Conservation (phyloP, 2,329 filamentous ascomycete genomes). For the Chrysosporium keratinophilum region DNA sequence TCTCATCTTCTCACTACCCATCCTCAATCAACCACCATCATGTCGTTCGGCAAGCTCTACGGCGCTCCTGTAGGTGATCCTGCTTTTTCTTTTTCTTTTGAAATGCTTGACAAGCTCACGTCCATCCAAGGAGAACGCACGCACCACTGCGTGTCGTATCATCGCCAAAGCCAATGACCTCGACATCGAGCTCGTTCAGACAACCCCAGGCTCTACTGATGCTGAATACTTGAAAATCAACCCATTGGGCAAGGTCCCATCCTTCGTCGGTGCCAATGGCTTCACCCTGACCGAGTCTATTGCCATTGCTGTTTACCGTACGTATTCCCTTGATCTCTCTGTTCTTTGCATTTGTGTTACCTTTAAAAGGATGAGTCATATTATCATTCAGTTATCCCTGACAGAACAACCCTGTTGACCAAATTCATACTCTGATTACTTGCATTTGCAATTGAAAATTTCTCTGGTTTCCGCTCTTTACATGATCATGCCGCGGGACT, state of each 20-base stretch:
- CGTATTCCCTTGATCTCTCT: slow-evolving; percentile 37
- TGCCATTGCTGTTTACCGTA: slow-evolving; percentile 96
- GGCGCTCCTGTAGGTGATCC: slow-evolving; percentile 57
- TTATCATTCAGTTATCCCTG: slow-evolving; percentile 94
- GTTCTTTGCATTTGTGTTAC: slow-evolving; percentile 14
- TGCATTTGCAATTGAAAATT: slow-evolving; percentile 28
- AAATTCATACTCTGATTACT: slow-evolving; percentile 59
- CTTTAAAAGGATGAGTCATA: slow-evolving; percentile 60
- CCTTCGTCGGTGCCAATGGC: slow-evolving; percentile 86
- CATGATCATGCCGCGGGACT: neutral
- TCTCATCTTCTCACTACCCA: slow-evolving; percentile 13
- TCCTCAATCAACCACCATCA: slow-evolving; percentile 42
- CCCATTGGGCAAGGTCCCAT: slow-evolving; percentile 81
- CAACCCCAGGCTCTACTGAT: slow-evolving; percentile 53
- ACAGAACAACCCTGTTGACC: slow-evolving; percentile 86
- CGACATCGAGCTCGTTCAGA: slow-evolving; percentile 75
- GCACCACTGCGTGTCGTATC: slow-evolving; percentile 76
- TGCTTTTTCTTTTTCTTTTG: neutral
- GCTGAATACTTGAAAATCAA: slow-evolving; percentile 76
- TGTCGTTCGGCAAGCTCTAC: slow-evolving; percentile 98
- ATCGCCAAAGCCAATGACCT: slow-evolving; percentile 97
- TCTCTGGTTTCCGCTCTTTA: slow-evolving; percentile 21
- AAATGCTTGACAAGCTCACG: slow-evolving; percentile 18
- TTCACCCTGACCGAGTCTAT: slow-evolving; percentile 81
- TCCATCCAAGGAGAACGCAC: slow-evolving; percentile 64